Percentiles rank a stretch among this genome's conserved stretches.
phyloP scores from a whole-genome alignment of 1,139 yeast species.

The Scheffersomyces lignicola region DNA sequence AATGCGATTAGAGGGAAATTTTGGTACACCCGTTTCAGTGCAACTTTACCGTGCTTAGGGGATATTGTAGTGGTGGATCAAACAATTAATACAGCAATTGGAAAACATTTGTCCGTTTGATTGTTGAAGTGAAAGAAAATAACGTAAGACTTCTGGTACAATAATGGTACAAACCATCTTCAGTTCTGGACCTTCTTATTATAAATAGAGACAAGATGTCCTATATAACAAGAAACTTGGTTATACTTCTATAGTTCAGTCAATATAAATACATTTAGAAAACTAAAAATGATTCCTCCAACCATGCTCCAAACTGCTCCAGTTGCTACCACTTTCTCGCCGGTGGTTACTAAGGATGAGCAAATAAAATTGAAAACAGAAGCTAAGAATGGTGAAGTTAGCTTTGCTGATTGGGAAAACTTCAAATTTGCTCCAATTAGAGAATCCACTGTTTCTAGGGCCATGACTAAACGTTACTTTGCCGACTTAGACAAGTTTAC shows the following conservation, averaged over 20 bases:
- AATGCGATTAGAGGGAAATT: conserved; percentile 3
- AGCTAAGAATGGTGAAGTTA: conserved; percentile 18
- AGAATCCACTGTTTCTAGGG: conserved; percentile 80
- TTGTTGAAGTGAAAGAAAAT: too few species aligned
- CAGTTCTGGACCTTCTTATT: too few species aligned
- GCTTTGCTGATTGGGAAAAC: conserved; percentile 61
- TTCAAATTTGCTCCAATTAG: conserved; percentile 73
- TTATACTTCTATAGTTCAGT: too few species aligned
- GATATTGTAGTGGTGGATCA: too few species aligned
- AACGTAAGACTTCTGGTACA: too few species aligned
- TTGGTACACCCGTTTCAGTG: too few species aligned
- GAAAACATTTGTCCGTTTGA: too few species aligned
- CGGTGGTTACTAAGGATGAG: conserved; percentile 8
- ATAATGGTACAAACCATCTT: too few species aligned
- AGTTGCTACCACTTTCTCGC: conserved; percentile 11
- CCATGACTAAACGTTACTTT: conserved; percentile 78
- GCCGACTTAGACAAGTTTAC: conserved; percentile 73
- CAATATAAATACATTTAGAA: neutral
- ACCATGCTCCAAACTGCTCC: conserved; percentile 31
- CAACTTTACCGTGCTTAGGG: too few species aligned
- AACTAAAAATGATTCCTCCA: conserved; percentile 34
- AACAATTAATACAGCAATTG: too few species aligned
- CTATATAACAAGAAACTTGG: too few species aligned
- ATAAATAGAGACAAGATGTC: too few species aligned
- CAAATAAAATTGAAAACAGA: conserved; percentile 13